Evolutionary conservation across 768 basidiomycete species (phyloP), one percentile per base, ranked within the genome.

Genomic region (Hysterangium stoloniferum): DNA sequence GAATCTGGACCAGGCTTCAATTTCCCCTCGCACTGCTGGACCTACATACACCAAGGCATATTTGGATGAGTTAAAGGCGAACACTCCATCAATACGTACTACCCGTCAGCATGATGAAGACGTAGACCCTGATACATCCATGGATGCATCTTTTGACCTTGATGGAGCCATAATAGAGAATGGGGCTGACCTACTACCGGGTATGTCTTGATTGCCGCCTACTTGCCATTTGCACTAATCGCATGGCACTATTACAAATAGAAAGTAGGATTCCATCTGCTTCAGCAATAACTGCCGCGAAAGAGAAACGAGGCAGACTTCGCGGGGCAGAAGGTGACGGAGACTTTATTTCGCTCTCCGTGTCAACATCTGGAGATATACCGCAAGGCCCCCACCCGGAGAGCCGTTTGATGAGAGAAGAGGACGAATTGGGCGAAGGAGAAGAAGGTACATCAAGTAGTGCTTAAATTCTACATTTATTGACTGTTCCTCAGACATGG

Each of bases 401-500:
- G 57, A 90, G 87, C 61, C 77, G 90, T 7, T 67, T 93, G 24
- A 61, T 86, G 66, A 71, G 90, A 43, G 90, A 93, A 64, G 90
- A 93, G 34, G 90, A 93, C 63, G 87, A 93, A 56, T 62, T 88
- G 1, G 90, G 90, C 9, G 87, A 92, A 61, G 88, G 82, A 2
- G 90, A 92, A 33, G 90, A 93, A 55, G 90, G 90, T 89, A 58
- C 35, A 76, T 20, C 6, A 45, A 5, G 15, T 22, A 3, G 29
- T n/a, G n/a, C 13, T 6, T 35, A 15, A 29, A 6, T 0, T 13
- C 19, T 28, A 29, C 17, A 27, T 38, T 31, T 40, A 29, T 49
- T 50, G 48, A 48, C 25, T 4, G 24, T 36, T 13, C 11, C 34
- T 37, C 56, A 92, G 90, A 92, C 58, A 89, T 76, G 61, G 84